phyloP scores from a whole-genome alignment of 768 basidiomycete species.

The Rubroboletus satanas region DNA sequence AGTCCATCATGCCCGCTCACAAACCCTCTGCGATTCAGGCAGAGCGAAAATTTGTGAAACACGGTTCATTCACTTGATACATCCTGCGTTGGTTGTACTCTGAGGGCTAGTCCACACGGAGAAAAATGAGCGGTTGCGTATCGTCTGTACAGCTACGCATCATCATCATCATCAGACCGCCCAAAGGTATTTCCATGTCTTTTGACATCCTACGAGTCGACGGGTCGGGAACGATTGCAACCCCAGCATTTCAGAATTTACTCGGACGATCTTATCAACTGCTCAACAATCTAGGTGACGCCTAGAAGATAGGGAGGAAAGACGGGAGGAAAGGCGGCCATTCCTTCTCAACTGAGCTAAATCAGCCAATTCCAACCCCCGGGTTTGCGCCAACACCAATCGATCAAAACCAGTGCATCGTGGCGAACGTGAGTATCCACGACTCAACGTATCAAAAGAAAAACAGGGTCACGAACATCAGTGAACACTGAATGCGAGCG shows the following conservation, averaged over 20 bases:
- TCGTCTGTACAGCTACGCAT: neutral
- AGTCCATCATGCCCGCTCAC: slow-evolving; percentile 5
- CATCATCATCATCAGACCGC: neutral
- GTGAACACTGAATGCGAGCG: neutral
- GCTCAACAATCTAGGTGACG: neutral
- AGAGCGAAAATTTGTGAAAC: neutral
- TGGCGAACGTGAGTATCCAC: neutral
- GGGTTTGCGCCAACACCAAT: neutral
- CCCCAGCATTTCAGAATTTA: neutral
- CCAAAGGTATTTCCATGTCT: neutral
- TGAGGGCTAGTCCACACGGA: neutral
- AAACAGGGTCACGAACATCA: neutral
- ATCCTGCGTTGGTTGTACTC: neutral
- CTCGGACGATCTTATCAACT: neutral
- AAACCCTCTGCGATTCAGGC: neutral
- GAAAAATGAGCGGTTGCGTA: neutral
- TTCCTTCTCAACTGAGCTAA: neutral
- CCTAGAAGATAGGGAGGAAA: neutral
- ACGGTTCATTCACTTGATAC: neutral
- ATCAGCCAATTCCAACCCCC: neutral
- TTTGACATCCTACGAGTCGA: neutral
- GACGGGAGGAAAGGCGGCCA: too few relatives aligned
- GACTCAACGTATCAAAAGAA: neutral
- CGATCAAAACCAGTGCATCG: neutral
- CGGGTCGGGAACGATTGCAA: neutral